These are phyloP conservation scores for Magnaporthales sp. DNA, from an alignment of 2,329 filamentous ascomycete genomes.

Conservation along the genomic window DNA sequence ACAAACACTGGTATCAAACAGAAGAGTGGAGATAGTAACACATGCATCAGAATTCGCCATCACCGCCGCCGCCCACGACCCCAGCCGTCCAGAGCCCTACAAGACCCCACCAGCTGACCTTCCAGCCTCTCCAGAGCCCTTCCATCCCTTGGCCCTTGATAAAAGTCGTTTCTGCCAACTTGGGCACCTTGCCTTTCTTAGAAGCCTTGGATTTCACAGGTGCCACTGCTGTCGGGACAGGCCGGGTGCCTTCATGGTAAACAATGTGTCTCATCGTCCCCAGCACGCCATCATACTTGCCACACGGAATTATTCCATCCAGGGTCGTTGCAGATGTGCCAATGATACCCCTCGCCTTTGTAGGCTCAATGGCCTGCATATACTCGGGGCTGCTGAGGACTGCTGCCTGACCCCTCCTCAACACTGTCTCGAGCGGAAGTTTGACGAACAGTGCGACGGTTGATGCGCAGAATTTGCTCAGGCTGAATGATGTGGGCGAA, in stretches of 20 bases:
- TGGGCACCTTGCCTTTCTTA: slow-evolving; percentile 22
- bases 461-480: slow-evolving; percentile 75
- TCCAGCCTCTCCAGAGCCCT: slow-evolving; percentile 66
- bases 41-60: slow-evolving; percentile 45
- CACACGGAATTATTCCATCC: slow-evolving; percentile 71
- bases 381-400: slow-evolving; percentile 51
- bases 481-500: slow-evolving; percentile 72
- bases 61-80: slow-evolving; percentile 51
- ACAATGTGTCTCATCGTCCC: slow-evolving; percentile 86
- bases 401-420: slow-evolving; percentile 78
- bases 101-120: slow-evolving; percentile 69
- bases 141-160: slow-evolving; percentile 58
- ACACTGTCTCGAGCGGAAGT: slow-evolving; percentile 83
- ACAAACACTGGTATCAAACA: background rate
- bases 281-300: slow-evolving; percentile 76
- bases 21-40: slow-evolving; percentile 1
- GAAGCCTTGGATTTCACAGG: slow-evolving; percentile 12
- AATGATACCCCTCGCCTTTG: slow-evolving; percentile 5
- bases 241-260: slow-evolving; percentile 66
- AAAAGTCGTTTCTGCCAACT: slow-evolving; percentile 32
- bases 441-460: slow-evolving; percentile 76
- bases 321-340: slow-evolving; percentile 19
- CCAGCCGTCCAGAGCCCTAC: slow-evolving; percentile 66
- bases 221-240: slow-evolving; percentile 25
- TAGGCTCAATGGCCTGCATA: slow-evolving; percentile 34